Base-by-base conservation (phyloP, 768 basidiomycete species). In the Exsudoporus frostii region DNA sequence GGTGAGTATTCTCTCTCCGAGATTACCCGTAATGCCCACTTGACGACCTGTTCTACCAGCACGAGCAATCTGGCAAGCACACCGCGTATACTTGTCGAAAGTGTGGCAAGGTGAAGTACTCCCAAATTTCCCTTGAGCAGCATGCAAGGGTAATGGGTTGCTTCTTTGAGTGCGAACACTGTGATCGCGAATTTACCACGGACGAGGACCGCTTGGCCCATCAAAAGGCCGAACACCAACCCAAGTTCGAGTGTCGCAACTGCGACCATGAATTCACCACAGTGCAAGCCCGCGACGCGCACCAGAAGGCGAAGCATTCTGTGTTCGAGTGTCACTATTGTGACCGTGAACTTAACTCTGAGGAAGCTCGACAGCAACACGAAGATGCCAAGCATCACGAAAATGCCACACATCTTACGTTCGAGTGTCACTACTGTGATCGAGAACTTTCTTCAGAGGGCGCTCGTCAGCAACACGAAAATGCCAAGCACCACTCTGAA, bases 341-440 rank as follows among this genome's bases (percentile, higher is more conserved):
- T 22, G 24, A 41, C 9, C 15, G 24, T 15, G 15, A 41, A 41
- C 25, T 41, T 17, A 9, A 2, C 40, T 41, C 40, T 9, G 40
- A 24, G 4, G 3, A 15, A 9, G 40, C 15, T 20, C 40, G 40
- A 1, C 7, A 25, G 20, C 40, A 41, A 2, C 40, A 41, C 15
- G 40, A 41, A 15, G 40, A 17, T 15, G 24, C 15, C 8, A 10
- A 17, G 0, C 40, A 41, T 15, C 40, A 37, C n/a, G n/a, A 37
- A 1, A 10, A 37, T 11, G 37, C n/a, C n/a, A 9, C 2, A 10
- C 37, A 37, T 19, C 37, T 10, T 9, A 41, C 24, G 1, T 42
- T 56, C 45, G 40, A 41, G n/a, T 66, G 64, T 43, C 17, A 7
- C 7, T 13, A 53, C 25, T 65, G 64, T 22, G 24, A 50, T 15